A percentile compares a stretch with the other conserved stretches of the same genome.
These are phyloP conservation scores for Pholiota molesta DNA, from an alignment of 768 basidiomycete species.

Conservation along the genomic window DNA sequence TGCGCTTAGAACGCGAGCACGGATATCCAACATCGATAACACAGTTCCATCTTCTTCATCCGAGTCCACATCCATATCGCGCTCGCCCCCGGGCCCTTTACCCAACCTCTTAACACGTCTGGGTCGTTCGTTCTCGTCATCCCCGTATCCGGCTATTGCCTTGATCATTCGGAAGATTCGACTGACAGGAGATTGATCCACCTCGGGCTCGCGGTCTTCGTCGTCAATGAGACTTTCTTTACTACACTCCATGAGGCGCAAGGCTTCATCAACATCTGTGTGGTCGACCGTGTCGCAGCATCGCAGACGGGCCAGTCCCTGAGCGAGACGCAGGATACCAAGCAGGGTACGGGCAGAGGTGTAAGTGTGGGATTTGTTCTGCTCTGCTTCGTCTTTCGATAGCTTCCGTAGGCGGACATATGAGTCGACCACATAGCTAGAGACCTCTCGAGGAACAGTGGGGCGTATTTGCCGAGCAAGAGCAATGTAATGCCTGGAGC, in stretches of 20 bases:
- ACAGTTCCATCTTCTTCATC: slow-evolving; percentile 74
- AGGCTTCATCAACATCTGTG: slow-evolving; percentile 93
- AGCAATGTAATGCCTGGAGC: slow-evolving; percentile 88
- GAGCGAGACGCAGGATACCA: slow-evolving; percentile 90
- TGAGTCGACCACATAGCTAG: slow-evolving; percentile 91
- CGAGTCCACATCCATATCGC: slow-evolving; percentile 71
- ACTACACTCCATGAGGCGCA: slow-evolving; percentile 95
- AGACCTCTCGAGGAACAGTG: slow-evolving; percentile 85
- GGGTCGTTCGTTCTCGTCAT: slow-evolving; percentile 30
- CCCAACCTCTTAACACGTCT: slow-evolving; percentile 55
- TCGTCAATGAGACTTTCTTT: slow-evolving; percentile 91
- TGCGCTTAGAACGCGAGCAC: slow-evolving; percentile 79
- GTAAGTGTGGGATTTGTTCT: slow-evolving; percentile 90
- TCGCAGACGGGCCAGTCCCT: slow-evolving; percentile 91
- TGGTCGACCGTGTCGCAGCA: slow-evolving; percentile 80
- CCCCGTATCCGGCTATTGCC: slow-evolving; percentile 65
- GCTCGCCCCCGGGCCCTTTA: slow-evolving; percentile 69
- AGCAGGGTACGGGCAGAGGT: slow-evolving; percentile 96
- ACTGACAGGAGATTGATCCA: slow-evolving; percentile 78
- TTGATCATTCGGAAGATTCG: slow-evolving; percentile 93
- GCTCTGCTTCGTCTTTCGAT: slow-evolving; percentile 87
- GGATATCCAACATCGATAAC: slow-evolving; percentile 84
- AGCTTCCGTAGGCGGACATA: slow-evolving; percentile 95
- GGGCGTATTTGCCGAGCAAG: slow-evolving; percentile 87
- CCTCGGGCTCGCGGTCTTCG: slow-evolving; percentile 65